Base-by-base conservation (phyloP, 192 early-diverging fungal species). In the Martensiomyces pterosporus region DNA sequence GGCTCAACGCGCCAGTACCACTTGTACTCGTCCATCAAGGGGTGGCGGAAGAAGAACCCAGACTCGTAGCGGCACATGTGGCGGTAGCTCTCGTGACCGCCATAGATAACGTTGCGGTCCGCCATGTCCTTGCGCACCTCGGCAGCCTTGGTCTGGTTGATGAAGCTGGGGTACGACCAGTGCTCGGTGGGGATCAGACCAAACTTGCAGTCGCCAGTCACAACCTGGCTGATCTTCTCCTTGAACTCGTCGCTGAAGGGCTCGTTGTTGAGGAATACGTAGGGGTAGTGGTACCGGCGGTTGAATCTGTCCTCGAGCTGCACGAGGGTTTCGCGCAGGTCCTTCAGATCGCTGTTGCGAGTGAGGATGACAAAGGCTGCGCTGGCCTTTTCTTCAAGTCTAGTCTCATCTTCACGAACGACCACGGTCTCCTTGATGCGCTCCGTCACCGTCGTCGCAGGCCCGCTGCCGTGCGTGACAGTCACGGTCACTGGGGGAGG, bases 1-100 rank as follows among this genome's bases (percentile, higher is more conserved):
- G 87, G 87, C 50, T 90, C 87, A 17, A 90, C 71, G 4, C 87
- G 77, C 87, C 87, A 89, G 60, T 87, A 89, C 54, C 77, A 89
- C 43, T 89, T 82, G 43, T 79, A 89, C 37, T 76, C 52, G 25
- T 78, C 49, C 34, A 81, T 56, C 2, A 83, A 56, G 5, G 79
- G 79, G 44, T 87, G 87, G 39, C 76, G 57, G 50, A 67, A 81
- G 49, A 89, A 81, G 43, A 80, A 87, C 1, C 87, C 87, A 12
- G 84, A 83, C 43, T 82, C 67, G 29, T 70, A 83, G 40, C 69
- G 16, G 55, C 82, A 83, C 83, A 83, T 85, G 47, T 83, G 83
- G 16, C 77, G 49, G 52, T 84, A 82, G 22, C 70, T 64, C 44
- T 81, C 68, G 40, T 69, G 78, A 19, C 60, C 57, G 10, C 82